Base-by-base conservation (phyloP, 257 asterid species). In the Cordia subcordata region DNA sequence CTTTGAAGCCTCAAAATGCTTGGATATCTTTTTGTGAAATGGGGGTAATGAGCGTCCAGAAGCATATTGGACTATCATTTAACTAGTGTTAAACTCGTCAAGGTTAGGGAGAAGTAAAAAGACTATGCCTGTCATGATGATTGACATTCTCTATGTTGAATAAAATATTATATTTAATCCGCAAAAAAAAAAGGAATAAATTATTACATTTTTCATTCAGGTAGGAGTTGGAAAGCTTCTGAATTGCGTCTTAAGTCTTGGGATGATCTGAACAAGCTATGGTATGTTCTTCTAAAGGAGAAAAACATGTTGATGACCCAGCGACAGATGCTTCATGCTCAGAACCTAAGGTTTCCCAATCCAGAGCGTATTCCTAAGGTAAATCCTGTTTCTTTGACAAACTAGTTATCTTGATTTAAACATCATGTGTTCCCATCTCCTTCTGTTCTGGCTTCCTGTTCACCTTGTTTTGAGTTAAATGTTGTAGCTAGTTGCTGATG, bases 211-310 rank as follows among this genome's bases (percentile, higher is more conserved):
- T 72, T 20, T 15, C 55, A 55, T 77, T 56, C 57, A 92, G 96
- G 97, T 73, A 77, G 96, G 73, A 62, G 99, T 61, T 92, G 96
- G 97, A 92, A 92, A 80, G 97, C 99, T 66, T 62, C 87, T 68
- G 97, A n/a, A n/a, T 80, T 92, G 69, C 96, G 96, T 67, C 89
- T 92, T 60, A 88, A 88, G 83, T 88, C 97, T 17, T 92, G 99
- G 99, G 97, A 92, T 73, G 97, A 92, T 76, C 95, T 92, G 66
- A 79, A 88, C 54, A 90, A 88, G 82, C 87, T 92, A 11, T 92
- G 97, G 96, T 82, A 75, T 72, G 95, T 92, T 61, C 90, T 92
- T 65, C 72, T 88, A 49, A 88, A 82, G 85, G 95, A 88, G 71
- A 88, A 86, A 75, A 92, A 88, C 80, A 84, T 86, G 94, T 75